Evolutionary conservation across 108 stramenopile species (phyloP), one percentile per base, ranked within the genome.

Genomic region (Fistulifera pelliculosa): DNA sequence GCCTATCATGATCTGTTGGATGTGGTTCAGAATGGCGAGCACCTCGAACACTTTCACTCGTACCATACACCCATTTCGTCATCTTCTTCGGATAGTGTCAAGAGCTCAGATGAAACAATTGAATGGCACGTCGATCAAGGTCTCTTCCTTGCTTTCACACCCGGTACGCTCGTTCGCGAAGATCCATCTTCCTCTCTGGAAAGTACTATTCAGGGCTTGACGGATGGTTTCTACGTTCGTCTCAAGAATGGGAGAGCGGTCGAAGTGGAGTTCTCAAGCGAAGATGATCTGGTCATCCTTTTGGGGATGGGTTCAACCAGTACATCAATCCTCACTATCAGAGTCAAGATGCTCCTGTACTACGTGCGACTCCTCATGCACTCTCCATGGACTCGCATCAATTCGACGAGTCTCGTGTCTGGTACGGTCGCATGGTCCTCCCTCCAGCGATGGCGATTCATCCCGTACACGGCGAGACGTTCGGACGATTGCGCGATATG

Each of bases 391-490:
- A 71, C 38, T 23, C 42, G 14, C 49, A 60, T 15, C 21, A 52
- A 27, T 4, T 25, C 17, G 42, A 54, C 41, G 50, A 47, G 1
- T 53, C 67, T 43, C 81, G 90, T 14, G 70, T 83, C 19, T 92
- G 90, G 90, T 87, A 83, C 56, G 90, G 90, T 1, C 76, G 83
- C 28, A 92, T 92, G 90, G 79, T 83, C 26, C 61, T 92, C 13
- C 75, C 90, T 14, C 90, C 90, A n/a, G 45, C 61, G 5, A 57
- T 66, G 56, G 90, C 86, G 0, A 41, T 75, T 17, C 52, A 75
- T 38, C 55, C 78, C 12, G 18, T 38, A 1, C 58, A 62, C 43
- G 65, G 31, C 39, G 39, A 22, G 28, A 77, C 85, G 10, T 91
- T 74, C 57, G 84, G 82, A 18, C 63, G 76, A 18, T 14, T 84